A percentile compares a stretch with the other conserved stretches of the same genome.
Evolutionary conservation across 345 rosid genomes (phyloP).

Genomic region (Melastoma malabathricum): DNA sequence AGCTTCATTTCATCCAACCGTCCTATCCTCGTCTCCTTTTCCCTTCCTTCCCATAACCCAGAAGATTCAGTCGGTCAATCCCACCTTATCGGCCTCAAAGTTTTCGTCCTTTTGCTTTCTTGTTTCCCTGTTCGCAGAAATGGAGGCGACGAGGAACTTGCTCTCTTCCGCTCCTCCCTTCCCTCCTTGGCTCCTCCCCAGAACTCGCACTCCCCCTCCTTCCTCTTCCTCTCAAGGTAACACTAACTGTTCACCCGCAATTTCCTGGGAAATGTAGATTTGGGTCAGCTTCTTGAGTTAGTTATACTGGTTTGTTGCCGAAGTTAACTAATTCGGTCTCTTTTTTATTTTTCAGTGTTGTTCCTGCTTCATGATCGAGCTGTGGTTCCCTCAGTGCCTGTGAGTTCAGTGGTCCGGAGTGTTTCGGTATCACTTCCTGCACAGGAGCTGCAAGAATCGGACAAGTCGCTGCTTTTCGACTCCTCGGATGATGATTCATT

Average conservation of each 20-base stretch:
- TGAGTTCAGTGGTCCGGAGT: slow-evolving; percentile 37
- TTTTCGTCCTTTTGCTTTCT: too few species aligned
- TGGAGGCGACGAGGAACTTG: slow-evolving; percentile 62
- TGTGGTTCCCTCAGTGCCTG: slow-evolving; percentile 34
- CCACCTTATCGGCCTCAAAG: too few species aligned
- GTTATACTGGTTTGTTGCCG: too few species aligned
- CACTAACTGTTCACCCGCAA: background rate
- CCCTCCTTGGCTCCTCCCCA: slow-evolving; percentile 36
- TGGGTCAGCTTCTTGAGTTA: background rate
- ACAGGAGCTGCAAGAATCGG: slow-evolving; percentile 65
- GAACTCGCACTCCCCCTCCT: slow-evolving; percentile 20
- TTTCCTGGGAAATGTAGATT: background rate
- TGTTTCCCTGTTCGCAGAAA: slow-evolving; percentile 1
- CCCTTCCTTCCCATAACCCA: background rate
- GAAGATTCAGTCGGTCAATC: too few species aligned
- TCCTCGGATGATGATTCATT: slow-evolving; percentile 35
- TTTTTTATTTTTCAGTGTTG: slow-evolving; percentile 20
- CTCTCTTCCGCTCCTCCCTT: slow-evolving; percentile 55
- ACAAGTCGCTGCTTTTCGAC: slow-evolving; percentile 23
- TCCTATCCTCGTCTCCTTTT: too few species aligned
- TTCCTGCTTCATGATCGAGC: slow-evolving; percentile 45
- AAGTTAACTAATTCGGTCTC: background rate
- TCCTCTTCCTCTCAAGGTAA: slow-evolving; percentile 34
- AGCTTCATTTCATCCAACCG: too few species aligned
- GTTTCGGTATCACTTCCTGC: slow-evolving; percentile 57